phyloP scores from a whole-genome alignment of 2,329 filamentous ascomycete genomes.

The Colletotrichum musicola region DNA sequence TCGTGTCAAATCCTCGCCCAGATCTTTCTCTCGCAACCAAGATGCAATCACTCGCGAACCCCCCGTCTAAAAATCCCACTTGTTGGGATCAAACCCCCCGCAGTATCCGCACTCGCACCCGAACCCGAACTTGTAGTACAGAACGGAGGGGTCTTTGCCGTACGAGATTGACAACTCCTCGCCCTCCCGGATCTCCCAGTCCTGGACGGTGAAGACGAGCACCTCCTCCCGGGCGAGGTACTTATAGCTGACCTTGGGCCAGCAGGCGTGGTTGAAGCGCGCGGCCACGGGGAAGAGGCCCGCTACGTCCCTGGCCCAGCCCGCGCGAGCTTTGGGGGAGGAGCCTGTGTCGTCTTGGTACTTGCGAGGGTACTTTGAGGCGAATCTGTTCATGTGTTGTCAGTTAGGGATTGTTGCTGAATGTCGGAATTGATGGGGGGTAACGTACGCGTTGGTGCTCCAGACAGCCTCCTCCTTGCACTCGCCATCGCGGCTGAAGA shows the following conservation, averaged over 20 bases:
- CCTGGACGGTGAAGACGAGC: conserved; percentile 57
- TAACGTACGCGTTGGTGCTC: conserved; percentile 63
- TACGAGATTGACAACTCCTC: conserved; percentile 67
- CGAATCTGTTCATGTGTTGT: conserved; percentile 44
- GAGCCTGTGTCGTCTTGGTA: not conserved
- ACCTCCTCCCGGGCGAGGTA: conserved; percentile 51
- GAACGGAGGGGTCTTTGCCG: conserved; percentile 49
- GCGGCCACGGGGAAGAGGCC: conserved; percentile 64
- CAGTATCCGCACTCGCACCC: conserved; percentile 65
- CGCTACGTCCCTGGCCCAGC: conserved; percentile 39
- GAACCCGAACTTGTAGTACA: conserved; percentile 65
- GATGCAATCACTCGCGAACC: too few species aligned
- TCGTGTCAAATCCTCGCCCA: too few species aligned
- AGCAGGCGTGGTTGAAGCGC: conserved; percentile 71
- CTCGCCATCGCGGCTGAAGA: conserved; percentile 44
- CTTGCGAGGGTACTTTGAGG: conserved; percentile 34
- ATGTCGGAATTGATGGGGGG: not conserved
- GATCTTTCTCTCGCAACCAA: too few species aligned
- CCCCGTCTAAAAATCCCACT: conserved; percentile 29
- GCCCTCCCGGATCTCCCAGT: conserved; percentile 53
- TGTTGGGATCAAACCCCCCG: conserved; percentile 23
- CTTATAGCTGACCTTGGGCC: conserved; percentile 54
- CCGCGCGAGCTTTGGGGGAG: not conserved
- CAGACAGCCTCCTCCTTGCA: conserved; percentile 53
- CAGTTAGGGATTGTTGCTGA: not conserved